Evolutionary conservation across 768 basidiomycete genomes (phyloP).

Genomic region (Tephrocybe sp.): DNA sequence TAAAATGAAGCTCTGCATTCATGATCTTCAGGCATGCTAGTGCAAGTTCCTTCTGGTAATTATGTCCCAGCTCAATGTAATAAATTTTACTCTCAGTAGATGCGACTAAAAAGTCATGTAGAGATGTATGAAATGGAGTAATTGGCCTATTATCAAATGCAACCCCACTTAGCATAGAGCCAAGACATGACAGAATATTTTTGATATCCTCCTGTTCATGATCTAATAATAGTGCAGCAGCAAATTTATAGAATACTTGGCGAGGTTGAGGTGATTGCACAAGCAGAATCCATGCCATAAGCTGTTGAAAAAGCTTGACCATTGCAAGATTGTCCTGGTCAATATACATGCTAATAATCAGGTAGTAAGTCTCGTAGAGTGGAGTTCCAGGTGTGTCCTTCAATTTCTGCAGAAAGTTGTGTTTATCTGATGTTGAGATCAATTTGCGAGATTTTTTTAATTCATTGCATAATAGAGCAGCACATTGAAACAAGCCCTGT

Average conservation of each 20-base stretch:
- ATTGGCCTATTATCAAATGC: not conserved
- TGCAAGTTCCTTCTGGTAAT: not conserved
- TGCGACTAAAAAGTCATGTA: not conserved
- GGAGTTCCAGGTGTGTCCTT: not conserved
- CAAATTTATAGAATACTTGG: not conserved
- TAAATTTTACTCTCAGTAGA: not conserved
- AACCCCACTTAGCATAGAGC: not conserved
- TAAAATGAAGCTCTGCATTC: conserved; percentile 11
- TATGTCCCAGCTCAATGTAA: not conserved
- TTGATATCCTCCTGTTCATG: not conserved
- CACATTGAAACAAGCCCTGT: not conserved
- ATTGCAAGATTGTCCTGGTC: not conserved
- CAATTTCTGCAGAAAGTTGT: not conserved
- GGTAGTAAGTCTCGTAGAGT: not conserved
- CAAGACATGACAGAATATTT: not conserved
- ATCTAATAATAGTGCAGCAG: not conserved
- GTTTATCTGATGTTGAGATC: not conserved
- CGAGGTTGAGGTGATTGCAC: not conserved
- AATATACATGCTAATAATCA: not conserved
- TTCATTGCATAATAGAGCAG: not conserved
- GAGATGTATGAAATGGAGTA: not conserved
- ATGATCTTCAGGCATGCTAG: conserved; percentile 8
- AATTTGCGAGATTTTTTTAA: not conserved
- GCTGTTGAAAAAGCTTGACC: not conserved
- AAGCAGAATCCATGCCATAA: not conserved